phyloP scores from a whole-genome alignment of 2,329 filamentous ascomycete species.

The Arthrobotrys sphaeroides region DNA sequence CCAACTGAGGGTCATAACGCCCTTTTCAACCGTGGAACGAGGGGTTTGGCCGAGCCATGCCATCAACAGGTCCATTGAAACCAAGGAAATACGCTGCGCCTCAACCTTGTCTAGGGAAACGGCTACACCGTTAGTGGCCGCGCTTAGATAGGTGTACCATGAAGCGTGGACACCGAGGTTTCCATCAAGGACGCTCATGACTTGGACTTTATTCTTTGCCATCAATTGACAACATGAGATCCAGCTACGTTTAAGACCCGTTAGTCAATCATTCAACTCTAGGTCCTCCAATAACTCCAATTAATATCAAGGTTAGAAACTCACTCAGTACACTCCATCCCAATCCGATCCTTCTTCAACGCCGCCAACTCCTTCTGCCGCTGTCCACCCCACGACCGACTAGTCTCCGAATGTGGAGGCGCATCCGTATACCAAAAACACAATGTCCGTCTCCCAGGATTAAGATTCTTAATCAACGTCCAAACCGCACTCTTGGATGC shows the following conservation, averaged over 20 bases:
- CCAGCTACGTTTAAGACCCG: conserved; percentile 15
- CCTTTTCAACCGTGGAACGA: conserved; percentile 5
- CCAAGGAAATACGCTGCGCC: conserved; percentile 27
- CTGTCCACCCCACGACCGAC: conserved; percentile 59
- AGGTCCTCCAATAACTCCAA: not conserved
- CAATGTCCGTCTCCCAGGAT: conserved; percentile 65
- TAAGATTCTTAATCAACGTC: conserved; percentile 64
- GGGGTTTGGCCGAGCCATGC: conserved; percentile 47
- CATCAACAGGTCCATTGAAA: conserved; percentile 51
- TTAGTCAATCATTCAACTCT: not conserved
- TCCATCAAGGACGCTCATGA: conserved; percentile 45
- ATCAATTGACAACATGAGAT: conserved; percentile 48
- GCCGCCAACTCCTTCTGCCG: conserved; percentile 58
- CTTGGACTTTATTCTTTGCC: conserved; percentile 44
- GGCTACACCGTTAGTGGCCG: conserved; percentile 44
- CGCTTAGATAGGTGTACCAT: conserved; percentile 44
- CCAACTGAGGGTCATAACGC: conserved; percentile 46
- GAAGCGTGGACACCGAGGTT: conserved; percentile 40
- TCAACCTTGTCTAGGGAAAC: conserved; percentile 27
- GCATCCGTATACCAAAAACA: conserved; percentile 66
- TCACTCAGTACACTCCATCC: conserved; percentile 48
- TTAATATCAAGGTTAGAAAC: not conserved
- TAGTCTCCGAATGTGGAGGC: conserved; percentile 62
- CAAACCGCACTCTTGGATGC: conserved; percentile 66
- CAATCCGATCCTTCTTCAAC: conserved; percentile 43